A percentile compares a stretch with the other conserved stretches of the same genome.
phyloP scores from a whole-genome alignment of 352 stramenopile species.

The Globisporangium barbulae region DNA sequence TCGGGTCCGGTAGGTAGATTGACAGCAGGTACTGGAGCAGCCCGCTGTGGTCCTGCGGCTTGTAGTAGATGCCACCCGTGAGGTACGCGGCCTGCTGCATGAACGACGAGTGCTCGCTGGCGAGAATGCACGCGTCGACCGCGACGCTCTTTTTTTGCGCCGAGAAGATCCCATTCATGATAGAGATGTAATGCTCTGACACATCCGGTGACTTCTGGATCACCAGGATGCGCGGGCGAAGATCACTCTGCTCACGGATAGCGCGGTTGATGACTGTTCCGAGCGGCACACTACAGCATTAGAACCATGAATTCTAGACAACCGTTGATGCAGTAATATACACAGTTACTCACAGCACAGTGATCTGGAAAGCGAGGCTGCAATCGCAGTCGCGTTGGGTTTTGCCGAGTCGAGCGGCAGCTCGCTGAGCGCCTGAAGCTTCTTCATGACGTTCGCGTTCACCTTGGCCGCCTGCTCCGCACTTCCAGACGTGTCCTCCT shows the following conservation, averaged over 20 bases:
- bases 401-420: slow-evolving; percentile 45
- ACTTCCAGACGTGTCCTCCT: slow-evolving; percentile 57
- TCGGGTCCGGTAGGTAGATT: slow-evolving; percentile 81
- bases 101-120: slow-evolving; percentile 76
- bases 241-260: slow-evolving; percentile 71
- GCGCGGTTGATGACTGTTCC: slow-evolving; percentile 84
- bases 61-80: slow-evolving; percentile 86
- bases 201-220: slow-evolving; percentile 83
- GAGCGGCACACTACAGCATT: neutral
- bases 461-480: slow-evolving; percentile 74
- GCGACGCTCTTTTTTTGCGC: slow-evolving; percentile 84
- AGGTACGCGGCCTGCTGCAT: slow-evolving; percentile 87
- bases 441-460: slow-evolving; percentile 66
- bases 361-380: slow-evolving; percentile 69
- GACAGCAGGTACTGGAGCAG: slow-evolving; percentile 85
- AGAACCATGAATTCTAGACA: neutral
- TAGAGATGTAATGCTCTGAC: slow-evolving; percentile 86
- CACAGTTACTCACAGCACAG: slow-evolving; percentile 64
- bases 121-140: slow-evolving; percentile 79
- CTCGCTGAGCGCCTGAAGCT: slow-evolving; percentile 57
- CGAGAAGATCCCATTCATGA: slow-evolving; percentile 91
- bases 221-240: slow-evolving; percentile 79
- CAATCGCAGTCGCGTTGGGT: slow-evolving; percentile 63
- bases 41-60: slow-evolving; percentile 59
- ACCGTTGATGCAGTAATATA: neutral